Conservation (phyloP, 1,139 yeast genomes). For the Citeromyces siamensis region DNA sequence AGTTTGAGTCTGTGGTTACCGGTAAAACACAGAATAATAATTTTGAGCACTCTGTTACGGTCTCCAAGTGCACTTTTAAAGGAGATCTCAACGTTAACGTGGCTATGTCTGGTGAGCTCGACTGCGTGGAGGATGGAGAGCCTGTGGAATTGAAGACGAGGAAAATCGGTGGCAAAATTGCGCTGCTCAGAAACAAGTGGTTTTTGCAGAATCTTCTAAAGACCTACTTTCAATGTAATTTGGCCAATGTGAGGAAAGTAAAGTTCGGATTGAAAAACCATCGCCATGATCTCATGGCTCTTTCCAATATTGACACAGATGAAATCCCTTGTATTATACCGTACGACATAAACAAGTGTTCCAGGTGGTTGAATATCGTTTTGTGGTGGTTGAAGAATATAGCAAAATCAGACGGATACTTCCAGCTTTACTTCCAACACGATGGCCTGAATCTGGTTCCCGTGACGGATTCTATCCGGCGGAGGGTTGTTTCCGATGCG, state of each 20-base stretch:
- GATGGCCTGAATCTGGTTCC: constrained; percentile 52
- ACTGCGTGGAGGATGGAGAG: background rate
- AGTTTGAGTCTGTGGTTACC: background rate
- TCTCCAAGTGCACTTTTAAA: background rate
- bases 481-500: no score
- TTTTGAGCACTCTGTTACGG: background rate
- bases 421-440: constrained; percentile 36
- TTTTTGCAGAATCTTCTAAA: background rate
- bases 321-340: background rate
- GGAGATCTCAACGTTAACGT: background rate
- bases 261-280: background rate
- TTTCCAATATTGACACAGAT: background rate
- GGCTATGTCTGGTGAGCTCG: background rate
- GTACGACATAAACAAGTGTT: background rate
- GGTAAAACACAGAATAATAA: background rate
- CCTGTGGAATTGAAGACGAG: background rate
- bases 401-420: background rate
- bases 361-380: background rate
- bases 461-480: constrained; percentile 9
- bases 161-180: background rate
- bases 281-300: background rate
- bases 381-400: background rate
- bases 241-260: background rate
- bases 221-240: background rate
- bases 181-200: background rate